A percentile compares a stretch with the other conserved stretches of the same genome.
phyloP scores from a whole-genome alignment of 1,139 yeast species.

The Saccharomyces hybrid region DNA sequence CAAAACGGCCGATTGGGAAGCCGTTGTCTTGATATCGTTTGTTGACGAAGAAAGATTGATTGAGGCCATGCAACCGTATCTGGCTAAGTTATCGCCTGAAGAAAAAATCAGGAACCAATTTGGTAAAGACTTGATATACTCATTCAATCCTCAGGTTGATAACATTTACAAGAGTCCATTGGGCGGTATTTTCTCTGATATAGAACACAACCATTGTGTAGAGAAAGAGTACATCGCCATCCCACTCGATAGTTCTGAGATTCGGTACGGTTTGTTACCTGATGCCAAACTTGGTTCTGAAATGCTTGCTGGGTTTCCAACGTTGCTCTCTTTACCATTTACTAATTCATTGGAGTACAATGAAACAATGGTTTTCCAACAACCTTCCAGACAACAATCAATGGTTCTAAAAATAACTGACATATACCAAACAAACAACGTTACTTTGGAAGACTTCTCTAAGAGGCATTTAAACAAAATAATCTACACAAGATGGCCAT shows the following conservation, averaged over 20 bases:
- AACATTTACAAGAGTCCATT: slow-evolving; percentile 68
- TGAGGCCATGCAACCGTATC: slow-evolving; percentile 61
- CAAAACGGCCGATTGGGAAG: slow-evolving; percentile 96
- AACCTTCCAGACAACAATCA: slow-evolving; percentile 77
- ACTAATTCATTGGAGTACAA: slow-evolving; percentile 46
- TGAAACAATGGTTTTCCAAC: slow-evolving; percentile 74
- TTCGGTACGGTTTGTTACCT: slow-evolving; percentile 53
- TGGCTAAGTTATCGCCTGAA: slow-evolving; percentile 52
- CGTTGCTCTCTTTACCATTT: slow-evolving; percentile 64
- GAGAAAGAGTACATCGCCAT: slow-evolving; percentile 53
- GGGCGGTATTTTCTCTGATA: slow-evolving; percentile 68
- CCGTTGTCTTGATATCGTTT: slow-evolving; percentile 89
- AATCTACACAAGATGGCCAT: slow-evolving; percentile 85
- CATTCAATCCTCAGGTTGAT: slow-evolving; percentile 71
- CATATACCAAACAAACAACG: slow-evolving; percentile 40
- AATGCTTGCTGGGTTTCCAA: slow-evolving; percentile 85
- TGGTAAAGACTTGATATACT: slow-evolving; percentile 62
- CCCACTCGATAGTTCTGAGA: slow-evolving; percentile 38
- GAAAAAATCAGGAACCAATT: slow-evolving; percentile 68
- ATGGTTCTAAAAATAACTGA: slow-evolving; percentile 60
- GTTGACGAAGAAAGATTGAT: slow-evolving; percentile 76
- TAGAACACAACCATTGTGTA: slow-evolving; percentile 70
- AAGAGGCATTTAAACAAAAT: slow-evolving; percentile 50
- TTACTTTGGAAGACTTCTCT: slow-evolving; percentile 46
- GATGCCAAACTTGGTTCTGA: slow-evolving; percentile 67